These are phyloP conservation scores for Tephrocybe sp. DNA, from an alignment of 768 basidiomycete genomes.

Conservation along the genomic window DNA sequence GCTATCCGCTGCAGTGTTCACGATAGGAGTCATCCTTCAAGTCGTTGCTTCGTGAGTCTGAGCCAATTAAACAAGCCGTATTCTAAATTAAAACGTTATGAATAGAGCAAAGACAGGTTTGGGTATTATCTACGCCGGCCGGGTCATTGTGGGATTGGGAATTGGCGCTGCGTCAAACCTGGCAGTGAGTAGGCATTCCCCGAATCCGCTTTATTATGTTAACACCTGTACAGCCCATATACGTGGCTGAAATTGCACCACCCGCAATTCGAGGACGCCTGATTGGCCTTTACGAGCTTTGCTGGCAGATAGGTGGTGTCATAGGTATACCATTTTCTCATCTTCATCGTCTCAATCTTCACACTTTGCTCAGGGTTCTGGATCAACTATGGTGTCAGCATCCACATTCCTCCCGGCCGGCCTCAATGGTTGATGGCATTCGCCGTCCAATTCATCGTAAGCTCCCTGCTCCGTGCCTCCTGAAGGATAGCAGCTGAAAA, in stretches of 20 bases:
- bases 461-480: neutral
- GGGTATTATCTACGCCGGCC: slow-evolving; percentile 38
- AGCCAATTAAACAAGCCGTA: neutral
- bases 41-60: slow-evolving; percentile 25
- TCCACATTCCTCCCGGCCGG: slow-evolving; percentile 24
- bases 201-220: neutral
- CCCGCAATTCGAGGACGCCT: slow-evolving; percentile 44
- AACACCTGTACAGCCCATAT: slow-evolving; percentile 29
- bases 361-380: slow-evolving; percentile 24
- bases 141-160: slow-evolving; percentile 37
- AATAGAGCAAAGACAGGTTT: slow-evolving; percentile 29
- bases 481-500: neutral
- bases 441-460: slow-evolving; percentile 34
- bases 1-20: slow-evolving; percentile 32
- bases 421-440: slow-evolving; percentile 37
- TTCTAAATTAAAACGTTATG: neutral
- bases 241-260: slow-evolving; percentile 42
- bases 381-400: slow-evolving; percentile 36
- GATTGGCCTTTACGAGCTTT: slow-evolving; percentile 47
- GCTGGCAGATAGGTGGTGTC: slow-evolving; percentile 46
- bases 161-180: slow-evolving; percentile 36
- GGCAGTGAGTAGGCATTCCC: slow-evolving; percentile 20
- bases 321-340: slow-evolving; percentile 25
- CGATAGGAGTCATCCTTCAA: slow-evolving; percentile 37
- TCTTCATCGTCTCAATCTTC: neutral